Percentiles rank a stretch among this genome's conserved stretches.
Conservation (phyloP, 2,329 filamentous ascomycete species). For the Tolypocladium pustulatum region DNA sequence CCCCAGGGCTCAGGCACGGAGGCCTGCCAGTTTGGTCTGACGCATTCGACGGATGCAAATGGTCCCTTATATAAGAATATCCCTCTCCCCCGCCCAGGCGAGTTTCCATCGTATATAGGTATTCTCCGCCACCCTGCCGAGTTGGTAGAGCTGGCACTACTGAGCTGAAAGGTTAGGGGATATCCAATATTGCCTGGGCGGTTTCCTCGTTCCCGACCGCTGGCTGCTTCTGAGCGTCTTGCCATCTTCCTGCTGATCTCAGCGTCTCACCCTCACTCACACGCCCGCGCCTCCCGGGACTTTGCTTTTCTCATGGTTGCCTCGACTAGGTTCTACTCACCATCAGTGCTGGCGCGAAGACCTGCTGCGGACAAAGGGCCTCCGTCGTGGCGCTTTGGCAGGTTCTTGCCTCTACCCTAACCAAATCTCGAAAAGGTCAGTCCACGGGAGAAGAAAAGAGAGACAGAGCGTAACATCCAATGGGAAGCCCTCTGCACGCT, state of each 20-base stretch:
- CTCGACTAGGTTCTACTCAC: constrained; percentile 2
- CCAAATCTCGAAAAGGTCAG: constrained; percentile 3
- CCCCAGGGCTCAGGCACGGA: not conserved
- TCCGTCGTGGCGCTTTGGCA: constrained; percentile 2
- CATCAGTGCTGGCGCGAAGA: constrained; percentile 1
- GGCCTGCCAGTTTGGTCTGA: not conserved
- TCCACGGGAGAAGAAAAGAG: constrained; percentile 4
- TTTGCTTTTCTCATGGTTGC: constrained; percentile 5
- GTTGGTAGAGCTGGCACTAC: constrained; percentile 4
- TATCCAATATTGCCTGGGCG: constrained; percentile 1
- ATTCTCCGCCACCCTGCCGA: constrained; percentile 5
- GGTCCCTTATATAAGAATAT: constrained; percentile 8
- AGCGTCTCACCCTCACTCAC: constrained; percentile 3
- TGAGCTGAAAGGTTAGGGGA: constrained; percentile 4
- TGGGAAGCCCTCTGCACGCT: constrained; percentile 2
- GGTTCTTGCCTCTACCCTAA: constrained; percentile 3
- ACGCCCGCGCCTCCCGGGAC: not conserved
- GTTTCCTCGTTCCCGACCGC: not conserved
- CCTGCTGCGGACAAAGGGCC: constrained; percentile 1
- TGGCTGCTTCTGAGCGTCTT: constrained; percentile 1
- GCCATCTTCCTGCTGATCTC: constrained; percentile 1
- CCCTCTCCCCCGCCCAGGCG: constrained; percentile 7
- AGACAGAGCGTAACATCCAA: constrained; percentile 1
- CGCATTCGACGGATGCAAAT: constrained; percentile 1
- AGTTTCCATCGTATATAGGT: constrained; percentile 5